Percentiles rank a stretch among this genome's conserved stretches.
These are phyloP conservation scores for Ophiostoma angusticollis DNA, from an alignment of 2,329 filamentous ascomycete genomes.

Conservation along the genomic window DNA sequence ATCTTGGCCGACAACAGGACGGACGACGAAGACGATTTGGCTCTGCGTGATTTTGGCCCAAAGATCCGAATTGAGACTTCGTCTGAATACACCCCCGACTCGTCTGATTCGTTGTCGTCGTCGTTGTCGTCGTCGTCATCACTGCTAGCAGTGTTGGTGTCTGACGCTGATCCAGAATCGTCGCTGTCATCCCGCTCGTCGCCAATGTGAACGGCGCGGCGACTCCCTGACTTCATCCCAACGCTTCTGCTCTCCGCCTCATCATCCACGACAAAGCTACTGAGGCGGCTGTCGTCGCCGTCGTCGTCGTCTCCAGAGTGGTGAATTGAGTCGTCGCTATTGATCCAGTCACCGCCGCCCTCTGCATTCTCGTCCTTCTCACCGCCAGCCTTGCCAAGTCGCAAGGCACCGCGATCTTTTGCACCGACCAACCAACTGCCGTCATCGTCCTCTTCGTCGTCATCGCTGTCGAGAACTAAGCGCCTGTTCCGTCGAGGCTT, in stretches of 20 bases:
- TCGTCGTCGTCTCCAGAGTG: conserved; percentile 43
- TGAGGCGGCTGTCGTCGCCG: conserved; percentile 36
- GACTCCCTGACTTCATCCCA: too few species aligned
- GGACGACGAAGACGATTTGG: neutral
- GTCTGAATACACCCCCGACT: conserved; percentile 21
- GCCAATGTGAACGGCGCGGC: neutral
- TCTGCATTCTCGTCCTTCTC: conserved; percentile 51
- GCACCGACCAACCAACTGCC: conserved; percentile 72
- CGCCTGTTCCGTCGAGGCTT: conserved; percentile 37
- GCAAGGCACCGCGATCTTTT: conserved; percentile 44
- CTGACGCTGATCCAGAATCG: too few species aligned
- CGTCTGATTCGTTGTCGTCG: conserved; percentile 2
- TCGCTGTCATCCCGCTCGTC: neutral
- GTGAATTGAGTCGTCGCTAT: conserved; percentile 52
- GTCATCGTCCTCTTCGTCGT: conserved; percentile 41
- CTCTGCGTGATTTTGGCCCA: too few species aligned
- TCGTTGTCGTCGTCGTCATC: conserved; percentile 10
- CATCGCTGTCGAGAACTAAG: conserved; percentile 53
- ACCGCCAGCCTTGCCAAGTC: conserved; percentile 68
- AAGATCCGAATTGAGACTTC: too few species aligned
- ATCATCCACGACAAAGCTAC: conserved; percentile 43
- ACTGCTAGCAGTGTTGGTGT: neutral
- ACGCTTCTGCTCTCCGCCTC: conserved; percentile 18
- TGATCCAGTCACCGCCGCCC: conserved; percentile 69
- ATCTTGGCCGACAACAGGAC: conserved; percentile 80